phyloP scores from a whole-genome alignment of 1,284 basidiomycete genomes.

The Ceratobasidium papillatum region DNA sequence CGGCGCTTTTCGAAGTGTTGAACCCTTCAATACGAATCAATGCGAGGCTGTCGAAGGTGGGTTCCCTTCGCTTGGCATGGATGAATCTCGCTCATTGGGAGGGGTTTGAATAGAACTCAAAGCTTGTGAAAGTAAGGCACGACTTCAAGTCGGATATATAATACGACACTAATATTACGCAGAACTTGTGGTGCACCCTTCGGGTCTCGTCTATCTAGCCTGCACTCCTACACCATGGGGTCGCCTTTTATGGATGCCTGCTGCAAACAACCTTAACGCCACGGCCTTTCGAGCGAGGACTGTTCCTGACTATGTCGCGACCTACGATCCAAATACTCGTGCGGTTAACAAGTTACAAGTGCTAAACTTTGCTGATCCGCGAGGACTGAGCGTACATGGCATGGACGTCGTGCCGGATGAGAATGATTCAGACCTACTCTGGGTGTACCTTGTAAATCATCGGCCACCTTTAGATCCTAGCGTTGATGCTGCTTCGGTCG shows the following conservation, averaged over 20 bases:
- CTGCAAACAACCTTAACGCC: constrained; percentile 13
- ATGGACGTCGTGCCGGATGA: constrained; percentile 73
- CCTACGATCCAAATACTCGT: constrained; percentile 61
- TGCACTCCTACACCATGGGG: constrained; percentile 11
- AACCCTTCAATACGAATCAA: constrained; percentile 27
- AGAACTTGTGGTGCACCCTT: constrained; percentile 33
- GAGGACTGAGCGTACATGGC: constrained; percentile 70
- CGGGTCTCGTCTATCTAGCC: constrained; percentile 23
- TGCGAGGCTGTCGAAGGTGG: constrained; percentile 26
- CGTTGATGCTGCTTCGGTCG: constrained; percentile 56
- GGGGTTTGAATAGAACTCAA: constrained; percentile 54
- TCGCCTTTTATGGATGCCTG: constrained; percentile 22
- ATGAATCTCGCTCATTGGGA: not conserved
- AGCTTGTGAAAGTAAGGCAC: constrained; percentile 69
- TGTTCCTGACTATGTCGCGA: constrained; percentile 66
- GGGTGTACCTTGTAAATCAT: constrained; percentile 75
- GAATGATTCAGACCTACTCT: constrained; percentile 61
- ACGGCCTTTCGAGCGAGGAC: not conserved
- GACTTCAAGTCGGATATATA: constrained; percentile 20
- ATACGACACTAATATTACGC: not conserved
- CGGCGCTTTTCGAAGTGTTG: constrained; percentile 18
- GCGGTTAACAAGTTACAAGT: constrained; percentile 59
- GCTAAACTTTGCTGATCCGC: constrained; percentile 52
- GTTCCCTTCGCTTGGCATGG: not conserved
- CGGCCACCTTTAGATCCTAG: constrained; percentile 56